phyloP scores from a whole-genome alignment of 768 basidiomycete genomes.

The Mycena vitilis region DNA sequence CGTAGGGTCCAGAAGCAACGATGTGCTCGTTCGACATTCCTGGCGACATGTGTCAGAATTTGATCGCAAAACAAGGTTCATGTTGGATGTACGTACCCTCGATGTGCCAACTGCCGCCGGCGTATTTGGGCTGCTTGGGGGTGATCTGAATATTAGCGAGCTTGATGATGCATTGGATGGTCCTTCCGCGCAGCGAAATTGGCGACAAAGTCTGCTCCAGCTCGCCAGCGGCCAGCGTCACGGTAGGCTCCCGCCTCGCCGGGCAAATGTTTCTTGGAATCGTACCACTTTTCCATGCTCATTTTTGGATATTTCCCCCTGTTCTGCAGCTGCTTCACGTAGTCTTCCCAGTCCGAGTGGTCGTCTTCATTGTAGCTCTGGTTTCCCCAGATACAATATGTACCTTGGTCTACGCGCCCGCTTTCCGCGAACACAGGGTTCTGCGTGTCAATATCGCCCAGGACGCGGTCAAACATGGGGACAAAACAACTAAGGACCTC shows the following conservation, averaged over 20 bases:
- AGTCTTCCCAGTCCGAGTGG: background rate
- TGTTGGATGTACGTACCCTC: constrained; percentile 38
- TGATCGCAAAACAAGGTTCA: background rate
- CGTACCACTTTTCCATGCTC: background rate
- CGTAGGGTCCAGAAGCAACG: constrained; percentile 36
- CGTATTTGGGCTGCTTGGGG: constrained; percentile 43
- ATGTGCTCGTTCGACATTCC: constrained; percentile 47
- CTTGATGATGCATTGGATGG: constrained; percentile 39
- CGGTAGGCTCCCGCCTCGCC: constrained; percentile 9
- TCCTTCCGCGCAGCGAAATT: constrained; percentile 17
- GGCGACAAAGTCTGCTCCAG: constrained; percentile 2
- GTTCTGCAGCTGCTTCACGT: background rate
- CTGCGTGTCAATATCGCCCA: constrained; percentile 16
- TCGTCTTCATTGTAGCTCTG: background rate
- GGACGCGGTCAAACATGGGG: constrained; percentile 26
- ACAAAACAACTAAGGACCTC: background rate
- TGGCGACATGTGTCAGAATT: background rate
- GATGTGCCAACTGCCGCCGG: constrained; percentile 45
- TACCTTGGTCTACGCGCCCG: constrained; percentile 3
- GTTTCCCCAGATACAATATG: background rate
- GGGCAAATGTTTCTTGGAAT: background rate
- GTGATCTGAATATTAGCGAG: constrained; percentile 46
- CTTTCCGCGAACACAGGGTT: background rate
- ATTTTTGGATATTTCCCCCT: background rate
- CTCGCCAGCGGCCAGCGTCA: no score